phyloP scores from a whole-genome alignment of 768 basidiomycete genomes.

The Tylopilus intermedius region DNA sequence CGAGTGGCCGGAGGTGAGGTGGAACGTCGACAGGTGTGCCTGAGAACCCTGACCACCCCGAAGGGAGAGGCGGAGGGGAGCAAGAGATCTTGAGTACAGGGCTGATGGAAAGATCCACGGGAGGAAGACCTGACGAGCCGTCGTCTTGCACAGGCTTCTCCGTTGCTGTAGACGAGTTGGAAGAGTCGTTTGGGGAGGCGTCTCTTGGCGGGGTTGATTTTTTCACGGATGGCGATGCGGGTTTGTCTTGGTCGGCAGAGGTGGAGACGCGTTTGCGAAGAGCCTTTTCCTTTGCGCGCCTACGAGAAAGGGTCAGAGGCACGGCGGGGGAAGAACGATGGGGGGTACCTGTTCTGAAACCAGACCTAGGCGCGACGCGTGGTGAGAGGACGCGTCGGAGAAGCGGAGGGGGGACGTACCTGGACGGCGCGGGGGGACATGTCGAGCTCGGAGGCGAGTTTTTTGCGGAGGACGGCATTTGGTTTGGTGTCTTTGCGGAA shows the following conservation, averaged over 20 bases:
- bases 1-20: slow-evolving; percentile 23
- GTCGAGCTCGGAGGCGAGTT: slow-evolving; percentile 73
- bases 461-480: slow-evolving; percentile 72
- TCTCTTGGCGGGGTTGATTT: slow-evolving; percentile 15
- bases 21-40: slow-evolving; percentile 24
- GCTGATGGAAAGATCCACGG: slow-evolving; percentile 5
- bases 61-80: slow-evolving; percentile 15
- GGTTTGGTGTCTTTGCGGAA: slow-evolving; percentile 91
- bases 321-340: slow-evolving; percentile 5
- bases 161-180: slow-evolving; percentile 35
- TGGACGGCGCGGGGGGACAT: slow-evolving; percentile 97
- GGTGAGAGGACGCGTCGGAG: slow-evolving; percentile 17
- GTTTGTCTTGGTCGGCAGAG: slow-evolving; percentile 17
- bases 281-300: slow-evolving; percentile 82
- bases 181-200: slow-evolving; percentile 28
- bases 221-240: slow-evolving; percentile 8
- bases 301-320: slow-evolving; percentile 26
- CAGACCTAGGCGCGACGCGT: slow-evolving; percentile 56
- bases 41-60: slow-evolving; percentile 34
- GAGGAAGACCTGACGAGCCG: slow-evolving; percentile 1
- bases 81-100: slow-evolving; percentile 23
- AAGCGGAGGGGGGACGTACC: slow-evolving; percentile 43
- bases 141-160: slow-evolving; percentile 33
- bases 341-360: slow-evolving; percentile 78
- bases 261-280: slow-evolving; percentile 46